These are phyloP conservation scores for Glaciozyma martinii DNA, from an alignment of 768 basidiomycete genomes.

Conservation along the genomic window DNA sequence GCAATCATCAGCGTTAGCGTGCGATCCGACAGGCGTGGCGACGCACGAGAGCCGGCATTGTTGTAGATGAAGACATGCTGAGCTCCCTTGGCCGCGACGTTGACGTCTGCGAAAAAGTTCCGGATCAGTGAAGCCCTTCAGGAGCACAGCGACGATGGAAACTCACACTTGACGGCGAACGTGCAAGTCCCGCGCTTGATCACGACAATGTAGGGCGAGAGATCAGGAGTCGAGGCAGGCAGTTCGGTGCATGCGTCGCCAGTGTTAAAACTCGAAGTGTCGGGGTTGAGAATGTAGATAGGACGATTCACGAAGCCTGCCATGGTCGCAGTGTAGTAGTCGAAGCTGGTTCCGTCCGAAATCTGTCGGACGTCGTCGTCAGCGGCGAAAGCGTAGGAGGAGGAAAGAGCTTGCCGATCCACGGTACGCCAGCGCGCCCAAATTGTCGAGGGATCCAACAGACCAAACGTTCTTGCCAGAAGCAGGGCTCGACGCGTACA, in stretches of 20 bases:
- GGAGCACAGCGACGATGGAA: not conserved
- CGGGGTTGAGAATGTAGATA: not conserved
- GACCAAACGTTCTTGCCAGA: not conserved
- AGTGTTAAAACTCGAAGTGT: not conserved
- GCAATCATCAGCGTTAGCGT: too few species aligned
- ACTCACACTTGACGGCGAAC: not conserved
- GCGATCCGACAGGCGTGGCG: too few species aligned
- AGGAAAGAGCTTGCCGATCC: not conserved
- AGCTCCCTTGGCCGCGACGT: not conserved
- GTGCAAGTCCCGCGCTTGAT: not conserved
- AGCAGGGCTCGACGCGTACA: not conserved
- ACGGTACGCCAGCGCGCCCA: not conserved
- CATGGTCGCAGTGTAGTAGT: not conserved
- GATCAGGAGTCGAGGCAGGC: not conserved
- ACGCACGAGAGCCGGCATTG: not conserved
- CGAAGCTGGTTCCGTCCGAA: not conserved
- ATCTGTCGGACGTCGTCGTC: too few species aligned
- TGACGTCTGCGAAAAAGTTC: not conserved
- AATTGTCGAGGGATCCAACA: not conserved
- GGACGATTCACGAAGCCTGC: not conserved
- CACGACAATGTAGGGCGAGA: not conserved
- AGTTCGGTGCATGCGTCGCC: not conserved
- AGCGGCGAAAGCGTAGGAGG: too few species aligned
- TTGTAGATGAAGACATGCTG: conserved; percentile 2
- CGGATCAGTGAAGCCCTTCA: too few species aligned